Base-by-base conservation (phyloP, 192 early-diverging fungal genomes). In the Radiomyces spectabilis region DNA sequence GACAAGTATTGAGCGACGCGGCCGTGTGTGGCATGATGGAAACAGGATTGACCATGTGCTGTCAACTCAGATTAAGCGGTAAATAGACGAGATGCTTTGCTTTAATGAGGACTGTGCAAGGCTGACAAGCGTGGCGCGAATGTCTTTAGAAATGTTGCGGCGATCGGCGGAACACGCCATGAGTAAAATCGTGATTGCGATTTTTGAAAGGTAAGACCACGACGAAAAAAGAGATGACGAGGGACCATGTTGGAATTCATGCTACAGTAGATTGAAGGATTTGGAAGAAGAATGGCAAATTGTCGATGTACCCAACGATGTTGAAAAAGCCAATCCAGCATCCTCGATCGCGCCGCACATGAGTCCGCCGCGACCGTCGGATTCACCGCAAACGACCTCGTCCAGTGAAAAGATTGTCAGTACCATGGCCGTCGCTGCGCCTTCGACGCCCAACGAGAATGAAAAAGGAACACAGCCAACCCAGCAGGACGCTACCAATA, bases 11-110 rank as follows among this genome's bases (percentile, higher is more conserved):
- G 26, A 86, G 87, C 44, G 95, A 99, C 65, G 92, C 92, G 63
- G 85, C 86, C 12, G 82, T 97, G 12, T 99, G 96, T 65, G 92
- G 93, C 57, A 95, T 97, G 80, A 90, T 97, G 66, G 96, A 99
- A 75, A 93, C 92, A 18, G 92, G 88, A 13, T 83, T 99, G 48
- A 92, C 91, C 63, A 94, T 99, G 89, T 91, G 89, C 65, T 97
- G 95, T 66, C 95, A 95, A 74, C 84, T 87, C 57, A 72, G 93
- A 40, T 62, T 95, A 16, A 92, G 85, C 65, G 93, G 76, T 78
- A 78, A 19, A 55, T 41, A n/a, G n/a, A n/a, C n/a, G n/a, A n/a
- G n/a, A n/a, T n/a, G n/a, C 32, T 21, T 44, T 15, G 10, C 4
- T 45, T 0, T 35, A 1, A 33, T 26, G 7, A 61, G 12, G 4